Evolutionary conservation across 495 filamentous ascomycete genomes (phyloP).

Genomic region (Neurospora sp.): DNA sequence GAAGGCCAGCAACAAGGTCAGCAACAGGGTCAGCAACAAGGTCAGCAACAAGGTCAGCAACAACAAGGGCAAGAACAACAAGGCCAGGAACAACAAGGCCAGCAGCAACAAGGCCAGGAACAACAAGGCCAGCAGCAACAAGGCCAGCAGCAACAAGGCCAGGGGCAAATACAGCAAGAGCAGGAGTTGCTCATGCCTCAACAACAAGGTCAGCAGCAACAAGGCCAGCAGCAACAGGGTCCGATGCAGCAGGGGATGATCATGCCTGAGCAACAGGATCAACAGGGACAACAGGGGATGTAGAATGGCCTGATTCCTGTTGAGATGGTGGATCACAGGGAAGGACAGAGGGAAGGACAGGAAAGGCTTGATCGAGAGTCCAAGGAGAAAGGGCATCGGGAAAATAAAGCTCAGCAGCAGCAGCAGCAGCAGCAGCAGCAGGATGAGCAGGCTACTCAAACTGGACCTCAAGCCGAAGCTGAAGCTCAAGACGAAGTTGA

Average conservation of each 20-base stretch:
- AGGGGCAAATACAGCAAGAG: background rate
- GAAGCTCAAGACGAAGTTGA: background rate
- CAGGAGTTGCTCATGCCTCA: too few relatives aligned
- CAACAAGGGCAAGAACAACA: background rate
- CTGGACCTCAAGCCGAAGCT: background rate
- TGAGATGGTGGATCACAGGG: background rate
- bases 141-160: background rate
- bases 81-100: slow-evolving; percentile 1
- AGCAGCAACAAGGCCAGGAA: slow-evolving; percentile 22
- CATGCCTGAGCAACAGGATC: background rate
- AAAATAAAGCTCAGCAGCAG: background rate
- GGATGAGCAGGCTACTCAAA: background rate
- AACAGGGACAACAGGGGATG: background rate
- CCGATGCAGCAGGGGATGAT: slow-evolving; percentile 23
- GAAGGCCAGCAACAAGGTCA: slow-evolving; percentile 12
- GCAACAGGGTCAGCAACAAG: slow-evolving; percentile 19
- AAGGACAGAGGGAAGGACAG: background rate
- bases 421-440: background rate
- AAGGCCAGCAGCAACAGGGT: slow-evolving; percentile 8
- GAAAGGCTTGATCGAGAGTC: background rate
- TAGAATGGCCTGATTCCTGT: background rate
- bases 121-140: too few relatives aligned
- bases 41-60: background rate
- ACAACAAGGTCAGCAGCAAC: slow-evolving; percentile 9
- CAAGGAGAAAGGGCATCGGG: background rate